phyloP scores from a whole-genome alignment of 495 filamentous ascomycete species.

The Tuber microsphaerosporum region DNA sequence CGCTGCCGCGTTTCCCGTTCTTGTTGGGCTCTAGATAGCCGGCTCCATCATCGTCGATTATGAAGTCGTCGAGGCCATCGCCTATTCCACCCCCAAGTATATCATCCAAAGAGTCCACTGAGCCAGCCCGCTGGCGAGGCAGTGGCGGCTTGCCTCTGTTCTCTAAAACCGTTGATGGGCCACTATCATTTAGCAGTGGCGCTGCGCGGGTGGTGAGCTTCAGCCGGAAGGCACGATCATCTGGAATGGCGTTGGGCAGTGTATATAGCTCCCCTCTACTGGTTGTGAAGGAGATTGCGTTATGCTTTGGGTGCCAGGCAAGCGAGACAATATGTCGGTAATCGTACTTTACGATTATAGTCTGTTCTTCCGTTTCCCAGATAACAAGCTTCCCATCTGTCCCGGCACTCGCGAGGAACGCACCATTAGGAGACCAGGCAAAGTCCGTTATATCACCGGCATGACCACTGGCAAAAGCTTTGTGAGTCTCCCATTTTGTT shows the following conservation, averaged over 20 bases:
- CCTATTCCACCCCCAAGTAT: conserved; percentile 47
- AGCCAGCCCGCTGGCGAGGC: conserved; percentile 23
- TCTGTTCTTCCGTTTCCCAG: conserved; percentile 86
- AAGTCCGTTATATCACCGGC: conserved; percentile 78
- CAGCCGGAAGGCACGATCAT: conserved; percentile 57
- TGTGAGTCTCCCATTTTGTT: conserved; percentile 79
- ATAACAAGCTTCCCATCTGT: conserved; percentile 75
- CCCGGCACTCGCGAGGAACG: conserved; percentile 71
- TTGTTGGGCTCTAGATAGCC: conserved; percentile 67
- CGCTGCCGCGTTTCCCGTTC: conserved; percentile 60
- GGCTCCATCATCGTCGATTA: conserved; percentile 91
- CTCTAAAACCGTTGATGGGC: conserved; percentile 6
- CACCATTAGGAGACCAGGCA: conserved; percentile 90
- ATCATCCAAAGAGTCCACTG: conserved; percentile 43
- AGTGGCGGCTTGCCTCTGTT: conserved; percentile 13
- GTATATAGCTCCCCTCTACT: conserved; percentile 88
- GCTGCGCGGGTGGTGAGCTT: conserved; percentile 58
- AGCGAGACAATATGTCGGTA: conserved; percentile 76
- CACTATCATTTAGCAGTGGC: conserved; percentile 52
- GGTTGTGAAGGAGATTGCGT: conserved; percentile 82
- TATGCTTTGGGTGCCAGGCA: conserved; percentile 83
- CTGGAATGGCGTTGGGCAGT: conserved; percentile 66
- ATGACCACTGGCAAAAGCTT: conserved; percentile 68
- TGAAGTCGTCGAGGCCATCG: conserved; percentile 60
- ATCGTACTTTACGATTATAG: conserved; percentile 60